Evolutionary conservation across 306 rosid genomes (phyloP).

Genomic region (Gynostemma pentaphyllum): DNA sequence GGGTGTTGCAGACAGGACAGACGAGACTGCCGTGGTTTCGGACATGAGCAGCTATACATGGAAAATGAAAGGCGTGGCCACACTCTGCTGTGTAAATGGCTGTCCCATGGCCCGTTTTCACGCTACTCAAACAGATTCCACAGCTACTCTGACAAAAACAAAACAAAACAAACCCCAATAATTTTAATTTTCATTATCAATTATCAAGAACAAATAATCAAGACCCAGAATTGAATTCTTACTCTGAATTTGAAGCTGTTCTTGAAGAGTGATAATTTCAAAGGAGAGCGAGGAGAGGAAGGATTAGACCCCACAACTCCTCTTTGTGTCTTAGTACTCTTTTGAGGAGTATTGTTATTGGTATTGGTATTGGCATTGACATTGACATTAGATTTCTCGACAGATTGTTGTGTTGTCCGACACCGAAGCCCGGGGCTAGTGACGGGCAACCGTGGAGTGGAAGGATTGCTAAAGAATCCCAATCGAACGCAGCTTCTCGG

Average conservation of each 20-base stretch:
- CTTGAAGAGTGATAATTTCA: constrained; percentile 75
- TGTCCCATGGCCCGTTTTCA: constrained; percentile 89
- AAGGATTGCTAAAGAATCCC: constrained; percentile 67
- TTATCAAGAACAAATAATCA: background rate
- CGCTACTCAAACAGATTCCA: constrained; percentile 81
- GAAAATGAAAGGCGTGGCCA: constrained; percentile 81
- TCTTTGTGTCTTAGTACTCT: constrained; percentile 33
- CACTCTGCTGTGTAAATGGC: constrained; percentile 99
- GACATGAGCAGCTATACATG: constrained; percentile 67
- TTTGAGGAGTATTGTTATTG: constrained; percentile 25
- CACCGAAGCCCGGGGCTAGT: constrained; percentile 39
- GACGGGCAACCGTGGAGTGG: constrained; percentile 35
- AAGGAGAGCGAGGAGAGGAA: constrained; percentile 80
- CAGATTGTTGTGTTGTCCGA: constrained; percentile 34
- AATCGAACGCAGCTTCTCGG: constrained; percentile 61
- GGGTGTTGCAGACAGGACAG: constrained; percentile 76
- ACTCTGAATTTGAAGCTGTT: constrained; percentile 96
- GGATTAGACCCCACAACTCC: constrained; percentile 41
- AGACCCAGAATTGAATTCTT: background rate
- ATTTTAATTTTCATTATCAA: background rate
- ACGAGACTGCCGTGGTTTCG: constrained; percentile 53
- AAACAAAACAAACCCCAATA: background rate
- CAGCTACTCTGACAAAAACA: constrained; percentile 60
- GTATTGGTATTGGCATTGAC: background rate
- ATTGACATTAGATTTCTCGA: background rate